Conservation (phyloP, 148 eudicot genomes). For the Fagopyrum homotropicum region DNA sequence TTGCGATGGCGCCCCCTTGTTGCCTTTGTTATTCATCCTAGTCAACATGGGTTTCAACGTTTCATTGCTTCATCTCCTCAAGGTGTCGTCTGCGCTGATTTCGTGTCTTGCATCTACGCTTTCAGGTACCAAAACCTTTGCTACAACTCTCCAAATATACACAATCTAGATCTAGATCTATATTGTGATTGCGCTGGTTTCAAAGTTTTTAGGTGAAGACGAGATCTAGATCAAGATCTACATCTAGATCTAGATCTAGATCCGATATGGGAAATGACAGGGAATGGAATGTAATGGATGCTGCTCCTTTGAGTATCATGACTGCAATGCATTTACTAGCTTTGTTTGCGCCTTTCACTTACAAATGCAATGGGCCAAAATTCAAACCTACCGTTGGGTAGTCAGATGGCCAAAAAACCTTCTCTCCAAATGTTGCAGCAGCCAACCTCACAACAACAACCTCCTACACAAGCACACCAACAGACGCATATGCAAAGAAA, state of each 20-base stretch:
- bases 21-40: constrained; percentile 69
- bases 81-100: constrained; percentile 84
- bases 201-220: no score
- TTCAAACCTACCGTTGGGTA: constrained; percentile 48
- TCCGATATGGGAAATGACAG: constrained; percentile 17
- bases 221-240: no score
- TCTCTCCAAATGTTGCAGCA: constrained; percentile 48
- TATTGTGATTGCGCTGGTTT: no score
- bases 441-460: constrained; percentile 25
- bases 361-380: constrained; percentile 50
- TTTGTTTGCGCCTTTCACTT: constrained; percentile 47
- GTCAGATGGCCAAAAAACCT: constrained; percentile 53
- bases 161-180: no score
- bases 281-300: constrained; percentile 48
- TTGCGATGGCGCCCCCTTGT: constrained; percentile 81
- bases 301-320: constrained; percentile 31
- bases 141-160: no score
- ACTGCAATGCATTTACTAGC: constrained; percentile 49
- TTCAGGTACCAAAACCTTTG: constrained; percentile 46
- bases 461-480: constrained; percentile 21
- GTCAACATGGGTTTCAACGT: constrained; percentile 91
- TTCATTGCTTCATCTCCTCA: constrained; percentile 78
- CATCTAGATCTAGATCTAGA: no score
- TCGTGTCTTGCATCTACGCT: constrained; percentile 85
- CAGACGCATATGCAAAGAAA: constrained; percentile 52